These are phyloP conservation scores for Coemansia sp. DNA, from an alignment of 192 early-diverging fungal genomes.

Conservation along the genomic window DNA sequence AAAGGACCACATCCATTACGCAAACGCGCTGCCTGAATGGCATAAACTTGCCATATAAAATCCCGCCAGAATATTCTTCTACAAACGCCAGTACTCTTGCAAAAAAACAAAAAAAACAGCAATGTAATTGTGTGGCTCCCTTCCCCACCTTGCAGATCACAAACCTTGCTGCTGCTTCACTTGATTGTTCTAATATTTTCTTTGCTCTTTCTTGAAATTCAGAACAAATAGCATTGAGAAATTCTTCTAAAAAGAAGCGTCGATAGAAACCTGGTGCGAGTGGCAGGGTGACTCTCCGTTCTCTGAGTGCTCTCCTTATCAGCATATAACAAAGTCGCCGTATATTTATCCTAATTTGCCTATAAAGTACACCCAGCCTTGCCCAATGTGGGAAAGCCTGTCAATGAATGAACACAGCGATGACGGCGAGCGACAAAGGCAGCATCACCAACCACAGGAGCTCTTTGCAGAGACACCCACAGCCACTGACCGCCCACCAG, in stretches of 20 bases:
- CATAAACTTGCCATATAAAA: too few species aligned
- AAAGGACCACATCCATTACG: too few species aligned
- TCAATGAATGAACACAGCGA: conserved; percentile 23
- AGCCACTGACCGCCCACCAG: not conserved
- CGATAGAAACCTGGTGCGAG: not conserved
- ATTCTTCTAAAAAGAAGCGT: not conserved
- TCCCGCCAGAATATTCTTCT: too few species aligned
- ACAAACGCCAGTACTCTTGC: too few species aligned
- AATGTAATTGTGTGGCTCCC: too few species aligned
- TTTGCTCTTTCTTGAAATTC: not conserved
- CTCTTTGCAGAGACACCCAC: conserved; percentile 4
- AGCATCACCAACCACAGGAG: conserved; percentile 3
- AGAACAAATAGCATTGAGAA: not conserved
- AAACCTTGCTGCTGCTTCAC: not conserved
- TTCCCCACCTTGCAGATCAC: not conserved
- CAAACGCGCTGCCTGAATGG: too few species aligned
- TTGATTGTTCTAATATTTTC: not conserved
- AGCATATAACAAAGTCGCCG: not conserved
- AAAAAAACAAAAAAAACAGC: too few species aligned
- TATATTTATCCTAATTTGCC: not conserved
- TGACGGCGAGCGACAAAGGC: conserved; percentile 4
- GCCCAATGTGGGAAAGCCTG: conserved; percentile 29
- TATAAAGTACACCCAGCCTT: not conserved
- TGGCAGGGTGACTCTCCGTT: not conserved
- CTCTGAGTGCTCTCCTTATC: not conserved